A percentile compares a stretch with the other conserved stretches of the same genome.
Evolutionary conservation across 31 red algal genomes (phyloP).

Genomic region (Asparagopsis taxiformis): DNA sequence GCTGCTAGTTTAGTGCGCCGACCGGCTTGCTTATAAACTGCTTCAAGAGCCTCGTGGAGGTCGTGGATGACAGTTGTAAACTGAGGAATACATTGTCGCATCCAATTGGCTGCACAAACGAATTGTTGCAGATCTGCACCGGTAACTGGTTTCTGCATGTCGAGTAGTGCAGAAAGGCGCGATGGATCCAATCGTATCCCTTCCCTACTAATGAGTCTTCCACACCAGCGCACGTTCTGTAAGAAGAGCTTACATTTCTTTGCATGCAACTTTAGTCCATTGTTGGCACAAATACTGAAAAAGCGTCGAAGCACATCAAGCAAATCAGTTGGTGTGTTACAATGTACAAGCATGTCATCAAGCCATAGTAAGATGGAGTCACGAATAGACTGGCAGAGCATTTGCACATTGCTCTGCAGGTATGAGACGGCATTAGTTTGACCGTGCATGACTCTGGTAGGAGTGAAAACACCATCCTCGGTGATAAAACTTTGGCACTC

Average conservation of each 20-base stretch:
- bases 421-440: constrained; percentile 17
- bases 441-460: constrained; percentile 10
- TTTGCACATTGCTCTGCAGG: constrained; percentile 9
- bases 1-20: constrained; percentile 1
- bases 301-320: constrained; percentile 14
- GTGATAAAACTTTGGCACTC: constrained; percentile 27
- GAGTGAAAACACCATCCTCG: constrained; percentile 7
- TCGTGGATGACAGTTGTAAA: neutral
- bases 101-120: constrained; percentile 33
- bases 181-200: constrained; percentile 1
- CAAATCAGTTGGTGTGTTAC: neutral
- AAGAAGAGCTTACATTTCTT: constrained; percentile 22
- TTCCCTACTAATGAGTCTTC: neutral
- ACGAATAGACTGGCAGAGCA: neutral
- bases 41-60: constrained; percentile 1
- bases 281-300: neutral
- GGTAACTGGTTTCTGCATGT: neutral
- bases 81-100: constrained; percentile 13
- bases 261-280: constrained; percentile 7
- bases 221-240: constrained; percentile 9
- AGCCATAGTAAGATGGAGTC: constrained; percentile 8
- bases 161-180: neutral
- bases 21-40: neutral
- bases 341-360: constrained; percentile 7
- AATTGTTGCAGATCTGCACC: constrained; percentile 29